Evolutionary conservation across 1,284 basidiomycete genomes (phyloP).

Genomic region (Malassezia sympodialis): DNA sequence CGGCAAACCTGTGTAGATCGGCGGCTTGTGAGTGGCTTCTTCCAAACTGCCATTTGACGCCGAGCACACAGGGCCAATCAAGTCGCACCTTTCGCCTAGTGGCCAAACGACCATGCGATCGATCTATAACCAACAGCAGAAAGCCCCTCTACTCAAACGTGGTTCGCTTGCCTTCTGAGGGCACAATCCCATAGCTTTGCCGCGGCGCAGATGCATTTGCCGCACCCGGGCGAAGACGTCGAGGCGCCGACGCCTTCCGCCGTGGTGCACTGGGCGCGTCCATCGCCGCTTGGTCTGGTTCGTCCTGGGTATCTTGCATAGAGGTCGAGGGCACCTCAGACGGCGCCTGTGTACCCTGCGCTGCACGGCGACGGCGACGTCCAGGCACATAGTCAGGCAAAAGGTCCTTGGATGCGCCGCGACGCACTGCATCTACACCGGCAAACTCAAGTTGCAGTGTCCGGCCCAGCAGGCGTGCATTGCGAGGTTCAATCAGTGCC

Average conservation of each 20-base stretch:
- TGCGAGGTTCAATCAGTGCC: constrained; percentile 70
- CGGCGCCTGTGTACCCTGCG: constrained; percentile 7
- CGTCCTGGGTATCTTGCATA: not conserved
- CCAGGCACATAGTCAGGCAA: constrained; percentile 21
- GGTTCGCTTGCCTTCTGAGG: constrained; percentile 10
- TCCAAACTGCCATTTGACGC: not conserved
- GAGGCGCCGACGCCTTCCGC: constrained; percentile 20
- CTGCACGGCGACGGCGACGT: constrained; percentile 23
- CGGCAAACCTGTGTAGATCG: no score
- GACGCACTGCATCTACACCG: constrained; percentile 64
- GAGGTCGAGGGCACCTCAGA: constrained; percentile 13
- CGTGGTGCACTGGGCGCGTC: not conserved
- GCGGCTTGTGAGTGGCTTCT: not conserved
- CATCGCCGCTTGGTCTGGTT: not conserved
- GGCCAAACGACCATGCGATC: not conserved
- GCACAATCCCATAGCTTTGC: constrained; percentile 11
- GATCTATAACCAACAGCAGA: not conserved
- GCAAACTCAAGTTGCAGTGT: constrained; percentile 80
- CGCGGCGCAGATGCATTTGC: constrained; percentile 15
- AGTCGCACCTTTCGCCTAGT: not conserved
- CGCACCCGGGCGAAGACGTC: constrained; percentile 12
- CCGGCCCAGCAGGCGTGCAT: constrained; percentile 72
- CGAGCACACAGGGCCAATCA: not conserved
- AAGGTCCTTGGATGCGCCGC: constrained; percentile 29
- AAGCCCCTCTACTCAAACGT: constrained; percentile 9